Evolutionary conservation across 805 yeast genomes (phyloP).

Genomic region (Pichia scutulata): DNA sequence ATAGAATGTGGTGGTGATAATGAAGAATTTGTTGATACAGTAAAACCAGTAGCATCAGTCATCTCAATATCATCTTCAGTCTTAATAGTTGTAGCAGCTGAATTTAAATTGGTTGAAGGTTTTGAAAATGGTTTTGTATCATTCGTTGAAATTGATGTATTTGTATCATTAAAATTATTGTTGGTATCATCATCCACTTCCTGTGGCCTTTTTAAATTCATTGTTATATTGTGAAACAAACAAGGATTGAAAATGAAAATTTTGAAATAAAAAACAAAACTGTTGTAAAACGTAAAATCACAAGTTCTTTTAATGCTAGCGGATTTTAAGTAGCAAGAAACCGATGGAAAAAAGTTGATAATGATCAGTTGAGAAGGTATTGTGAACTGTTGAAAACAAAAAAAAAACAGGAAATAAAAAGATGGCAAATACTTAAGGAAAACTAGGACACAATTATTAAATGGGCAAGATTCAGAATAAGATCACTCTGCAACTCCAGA

Average conservation of each 20-base stretch:
- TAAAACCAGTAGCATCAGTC: not conserved
- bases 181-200: not conserved
- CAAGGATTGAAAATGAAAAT: not conserved
- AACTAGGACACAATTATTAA: too few species aligned
- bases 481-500: not conserved
- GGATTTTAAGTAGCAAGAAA: not conserved
- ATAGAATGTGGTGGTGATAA: not conserved
- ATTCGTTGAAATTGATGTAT: not conserved
- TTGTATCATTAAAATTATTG: not conserved
- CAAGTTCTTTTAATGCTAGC: not conserved
- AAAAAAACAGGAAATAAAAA: too few species aligned
- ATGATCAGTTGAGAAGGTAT: too few species aligned
- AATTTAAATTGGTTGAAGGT: not conserved
- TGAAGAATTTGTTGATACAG: not conserved
- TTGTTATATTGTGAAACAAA: not conserved
- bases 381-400: not conserved
- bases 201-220: not conserved
- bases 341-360: not conserved
- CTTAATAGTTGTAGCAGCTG: not conserved
- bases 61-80: conserved; percentile 2
- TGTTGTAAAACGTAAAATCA: not conserved
- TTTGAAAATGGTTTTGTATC: not conserved
- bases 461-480: too few species aligned
- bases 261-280: too few species aligned
- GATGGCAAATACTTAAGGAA: too few species aligned